Evolutionary conservation across 2,329 filamentous ascomycete genomes (phyloP).

Genomic region (Colletotrichum nymphaeae): DNA sequence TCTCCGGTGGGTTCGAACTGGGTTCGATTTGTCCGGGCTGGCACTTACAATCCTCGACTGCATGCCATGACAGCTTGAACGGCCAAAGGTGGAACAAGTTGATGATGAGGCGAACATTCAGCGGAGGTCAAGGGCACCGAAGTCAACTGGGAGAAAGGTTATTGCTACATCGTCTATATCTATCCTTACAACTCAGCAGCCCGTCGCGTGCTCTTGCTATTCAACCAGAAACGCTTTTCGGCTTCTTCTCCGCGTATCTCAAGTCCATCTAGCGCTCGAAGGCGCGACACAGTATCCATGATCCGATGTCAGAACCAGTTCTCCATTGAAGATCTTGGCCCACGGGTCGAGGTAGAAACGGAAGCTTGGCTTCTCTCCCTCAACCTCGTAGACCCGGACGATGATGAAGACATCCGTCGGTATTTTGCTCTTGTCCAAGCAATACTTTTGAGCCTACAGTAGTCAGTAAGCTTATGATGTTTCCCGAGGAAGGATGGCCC

Average conservation of each 20-base stretch:
- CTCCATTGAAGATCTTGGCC: neutral
- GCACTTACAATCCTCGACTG: neutral
- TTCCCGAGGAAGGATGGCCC: too few relatives aligned
- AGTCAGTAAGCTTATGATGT: neutral
- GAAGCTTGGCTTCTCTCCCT: neutral
- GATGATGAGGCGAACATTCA: neutral
- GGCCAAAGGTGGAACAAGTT: neutral
- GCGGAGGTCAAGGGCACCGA: neutral
- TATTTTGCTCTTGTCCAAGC: too few relatives aligned
- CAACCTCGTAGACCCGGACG: neutral
- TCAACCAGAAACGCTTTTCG: neutral
- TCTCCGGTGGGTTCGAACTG: neutral
- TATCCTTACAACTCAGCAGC: neutral
- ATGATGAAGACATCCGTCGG: neutral
- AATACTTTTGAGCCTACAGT: neutral
- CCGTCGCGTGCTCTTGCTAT: neutral
- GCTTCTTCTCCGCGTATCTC: neutral
- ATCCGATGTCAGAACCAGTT: neutral
- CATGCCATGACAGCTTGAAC: neutral
- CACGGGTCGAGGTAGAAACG: neutral
- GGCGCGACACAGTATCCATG: neutral
- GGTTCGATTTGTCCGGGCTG: neutral
- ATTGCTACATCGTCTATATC: neutral
- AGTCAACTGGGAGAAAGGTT: neutral
- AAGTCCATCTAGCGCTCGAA: neutral